phyloP scores from a whole-genome alignment of 2,329 filamentous ascomycete genomes.

The Coniochaeta sp. region DNA sequence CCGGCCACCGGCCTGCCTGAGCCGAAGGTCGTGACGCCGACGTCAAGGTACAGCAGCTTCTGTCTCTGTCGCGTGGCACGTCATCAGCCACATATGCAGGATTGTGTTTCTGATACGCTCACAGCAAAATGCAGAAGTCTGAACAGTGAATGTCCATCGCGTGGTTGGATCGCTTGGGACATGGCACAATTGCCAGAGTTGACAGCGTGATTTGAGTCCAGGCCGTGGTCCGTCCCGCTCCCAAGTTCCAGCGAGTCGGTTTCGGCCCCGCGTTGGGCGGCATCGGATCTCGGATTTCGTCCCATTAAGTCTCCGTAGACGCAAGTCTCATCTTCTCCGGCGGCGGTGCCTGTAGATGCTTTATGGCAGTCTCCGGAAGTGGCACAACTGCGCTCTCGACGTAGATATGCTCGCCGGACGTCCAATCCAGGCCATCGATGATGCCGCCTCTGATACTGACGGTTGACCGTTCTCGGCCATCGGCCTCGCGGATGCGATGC shows the following conservation, averaged over 20 bases:
- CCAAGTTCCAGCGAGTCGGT: neutral
- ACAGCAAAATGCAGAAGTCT: neutral
- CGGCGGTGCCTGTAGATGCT: constrained; percentile 8
- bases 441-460: constrained; percentile 40
- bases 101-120: neutral
- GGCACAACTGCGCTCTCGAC: constrained; percentile 34
- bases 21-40: too few relatives aligned
- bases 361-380: constrained; percentile 27
- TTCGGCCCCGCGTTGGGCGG: neutral
- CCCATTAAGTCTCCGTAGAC: neutral
- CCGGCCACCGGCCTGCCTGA: neutral
- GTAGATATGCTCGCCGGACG: constrained; percentile 35
- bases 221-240: neutral
- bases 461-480: constrained; percentile 27
- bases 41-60: neutral
- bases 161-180: neutral
- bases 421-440: constrained; percentile 32
- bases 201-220: neutral
- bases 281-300: neutral
- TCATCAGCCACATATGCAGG: neutral
- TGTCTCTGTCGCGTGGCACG: neutral
- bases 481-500: constrained; percentile 30
- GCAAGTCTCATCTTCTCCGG: constrained; percentile 6
- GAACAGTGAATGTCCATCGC: neutral
- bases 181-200: neutral